Conservation (phyloP, 1,139 yeast species). For the Candida mesenterica region DNA sequence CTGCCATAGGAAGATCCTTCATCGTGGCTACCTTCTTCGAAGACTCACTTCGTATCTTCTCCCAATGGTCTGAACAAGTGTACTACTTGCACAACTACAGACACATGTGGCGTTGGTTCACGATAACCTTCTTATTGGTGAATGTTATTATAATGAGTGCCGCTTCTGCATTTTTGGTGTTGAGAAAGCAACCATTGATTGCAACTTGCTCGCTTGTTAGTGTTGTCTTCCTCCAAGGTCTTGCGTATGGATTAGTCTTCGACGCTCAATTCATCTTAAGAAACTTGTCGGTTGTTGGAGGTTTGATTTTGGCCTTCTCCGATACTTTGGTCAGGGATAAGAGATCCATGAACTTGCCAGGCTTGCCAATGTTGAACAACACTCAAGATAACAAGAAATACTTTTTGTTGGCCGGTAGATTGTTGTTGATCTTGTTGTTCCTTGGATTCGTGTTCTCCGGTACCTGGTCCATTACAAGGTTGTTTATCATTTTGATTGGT, state of each 20-base stretch:
- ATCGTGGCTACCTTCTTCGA: conserved; percentile 94
- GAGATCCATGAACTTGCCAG: conserved; percentile 75
- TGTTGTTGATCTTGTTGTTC: conserved; percentile 80
- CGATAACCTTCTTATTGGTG: conserved; percentile 61
- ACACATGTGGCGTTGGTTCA: conserved; percentile 75
- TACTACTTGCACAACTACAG: conserved; percentile 80
- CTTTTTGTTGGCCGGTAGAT: conserved; percentile 84
- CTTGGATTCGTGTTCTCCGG: conserved; percentile 82
- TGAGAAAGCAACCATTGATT: conserved; percentile 66
- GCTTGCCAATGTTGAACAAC: conserved; percentile 83
- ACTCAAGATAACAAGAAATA: conserved; percentile 86
- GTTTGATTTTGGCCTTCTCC: conserved; percentile 81
- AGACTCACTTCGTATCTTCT: conserved; percentile 77
- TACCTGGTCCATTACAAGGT: conserved; percentile 66
- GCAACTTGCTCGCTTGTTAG: conserved; percentile 71
- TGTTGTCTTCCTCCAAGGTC: conserved; percentile 81
- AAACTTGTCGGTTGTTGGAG: conserved; percentile 90
- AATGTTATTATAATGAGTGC: conserved; percentile 70
- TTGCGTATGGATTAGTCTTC: conserved; percentile 83
- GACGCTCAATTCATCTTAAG: conserved; percentile 82
- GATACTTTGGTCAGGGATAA: conserved; percentile 85
- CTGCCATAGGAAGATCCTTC: conserved; percentile 83
- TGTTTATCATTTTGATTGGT: conserved; percentile 69
- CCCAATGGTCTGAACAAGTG: conserved; percentile 93
- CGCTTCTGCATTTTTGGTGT: conserved; percentile 71